Base-by-base conservation (phyloP, 2,329 filamentous ascomycete species). In the Fusarium chaquense region DNA sequence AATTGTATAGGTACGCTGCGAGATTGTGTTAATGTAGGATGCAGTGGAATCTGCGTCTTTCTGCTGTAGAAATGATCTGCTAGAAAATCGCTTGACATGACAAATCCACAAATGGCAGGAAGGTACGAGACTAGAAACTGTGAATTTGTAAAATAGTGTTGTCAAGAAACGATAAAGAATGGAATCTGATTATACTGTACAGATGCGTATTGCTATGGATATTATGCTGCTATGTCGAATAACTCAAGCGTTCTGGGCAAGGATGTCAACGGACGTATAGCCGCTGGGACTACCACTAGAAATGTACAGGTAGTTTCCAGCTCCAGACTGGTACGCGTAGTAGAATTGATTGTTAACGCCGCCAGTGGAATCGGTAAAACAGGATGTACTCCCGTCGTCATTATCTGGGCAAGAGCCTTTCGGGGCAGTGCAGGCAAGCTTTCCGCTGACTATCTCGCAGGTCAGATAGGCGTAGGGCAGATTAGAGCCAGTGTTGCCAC, bases 211-310 rank as follows among this genome's bases (percentile, higher is more conserved):
- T 38, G 35, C 9, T 38, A 12, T 12, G 5, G 2, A 20, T n/a
- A 7, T 38, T 4, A 6, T 6, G 9, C 9, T n/a, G 10, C 18
- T n/a, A 0, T 5, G 1, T 38, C 10, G 7, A 13, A 20, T 7
- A 8, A 3, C 15, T 38, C n/a, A 38, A 12, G 11, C 5, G 2
- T 20, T 6, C 16, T 38, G 44, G 11, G 4, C 44, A 15, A 32
- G 8, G 4, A 32, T 20, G 4, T 46, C 44, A 4, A 46, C 26
- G 3, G 44, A 9, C 3, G 47, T 51, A 18, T 28, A 51, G 12
- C 33, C 22, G 5, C 15, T 2, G 1, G 18, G 47, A 5, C 10
- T 38, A 2, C 33, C 32, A 28, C 33, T 51, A 3, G 32, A 24
- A 5, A 51, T 51, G 7, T 5, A 38, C 32, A 33, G 30, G 4